These are phyloP conservation scores for Nepenthes alata DNA, from an alignment of 179 eudicot species.

Conservation along the genomic window DNA sequence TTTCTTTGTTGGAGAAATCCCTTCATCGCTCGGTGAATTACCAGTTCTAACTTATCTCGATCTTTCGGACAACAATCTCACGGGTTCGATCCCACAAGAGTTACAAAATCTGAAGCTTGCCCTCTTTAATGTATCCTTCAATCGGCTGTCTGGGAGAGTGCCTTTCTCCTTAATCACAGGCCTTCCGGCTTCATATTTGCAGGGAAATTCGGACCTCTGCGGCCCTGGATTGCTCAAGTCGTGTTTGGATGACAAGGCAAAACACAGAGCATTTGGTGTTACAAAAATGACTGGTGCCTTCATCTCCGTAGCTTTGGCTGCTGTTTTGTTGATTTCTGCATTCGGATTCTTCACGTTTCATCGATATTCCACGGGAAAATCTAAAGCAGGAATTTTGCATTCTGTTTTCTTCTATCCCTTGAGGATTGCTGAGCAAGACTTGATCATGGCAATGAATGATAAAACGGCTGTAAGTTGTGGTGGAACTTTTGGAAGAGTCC, in stretches of 20 bases:
- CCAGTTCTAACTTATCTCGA: slow-evolving; percentile 88
- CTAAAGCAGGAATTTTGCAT: slow-evolving; percentile 29
- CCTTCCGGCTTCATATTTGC: slow-evolving; percentile 77
- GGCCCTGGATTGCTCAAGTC: slow-evolving; percentile 58
- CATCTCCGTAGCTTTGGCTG: slow-evolving; percentile 33
- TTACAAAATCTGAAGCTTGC: slow-evolving; percentile 80
- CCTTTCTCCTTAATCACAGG: slow-evolving; percentile 50
- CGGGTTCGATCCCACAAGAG: slow-evolving; percentile 63
- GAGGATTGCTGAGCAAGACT: slow-evolving; percentile 59
- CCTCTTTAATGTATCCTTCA: slow-evolving; percentile 70
- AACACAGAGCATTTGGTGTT: slow-evolving; percentile 20
- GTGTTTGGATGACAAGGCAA: slow-evolving; percentile 27
- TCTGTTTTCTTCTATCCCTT: slow-evolving; percentile 79
- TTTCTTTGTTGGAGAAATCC: slow-evolving; percentile 57
- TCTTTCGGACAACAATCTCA: slow-evolving; percentile 68
- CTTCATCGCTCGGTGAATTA: slow-evolving; percentile 53
- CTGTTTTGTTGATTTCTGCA: slow-evolving; percentile 22
- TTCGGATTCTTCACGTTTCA: slow-evolving; percentile 20
- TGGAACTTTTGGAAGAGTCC: slow-evolving; percentile 58
- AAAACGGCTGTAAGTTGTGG: slow-evolving; percentile 33
- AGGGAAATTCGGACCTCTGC: slow-evolving; percentile 68
- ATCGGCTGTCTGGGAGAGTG: slow-evolving; percentile 60
- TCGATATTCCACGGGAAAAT: slow-evolving; percentile 31
- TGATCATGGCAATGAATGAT: slow-evolving; percentile 56
- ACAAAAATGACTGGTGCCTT: slow-evolving; percentile 41